Percentiles rank a stretch among this genome's conserved stretches.
These are phyloP conservation scores for Fusarium heterosporum DNA, from an alignment of 2,329 filamentous ascomycete genomes.

Conservation along the genomic window DNA sequence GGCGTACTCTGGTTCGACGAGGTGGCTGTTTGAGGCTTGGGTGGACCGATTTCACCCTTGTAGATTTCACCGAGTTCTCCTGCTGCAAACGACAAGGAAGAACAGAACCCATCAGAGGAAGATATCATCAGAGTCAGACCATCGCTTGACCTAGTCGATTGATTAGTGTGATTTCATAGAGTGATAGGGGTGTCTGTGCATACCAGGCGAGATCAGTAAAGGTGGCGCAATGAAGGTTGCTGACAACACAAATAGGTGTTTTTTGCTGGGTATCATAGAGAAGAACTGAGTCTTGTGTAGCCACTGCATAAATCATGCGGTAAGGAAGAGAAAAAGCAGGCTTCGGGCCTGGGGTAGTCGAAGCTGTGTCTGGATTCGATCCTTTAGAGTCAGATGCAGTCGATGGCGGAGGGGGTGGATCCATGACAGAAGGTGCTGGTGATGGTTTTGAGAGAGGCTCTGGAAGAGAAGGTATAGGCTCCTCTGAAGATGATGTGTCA, in stretches of 20 bases:
- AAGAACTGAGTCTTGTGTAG: conserved; percentile 93
- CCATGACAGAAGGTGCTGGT: conserved; percentile 75
- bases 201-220: conserved; percentile 98
- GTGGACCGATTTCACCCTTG: conserved; percentile 71
- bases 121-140: conserved; percentile 80
- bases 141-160: conserved; percentile 59
- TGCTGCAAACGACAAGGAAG: conserved; percentile 83
- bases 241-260: conserved; percentile 92
- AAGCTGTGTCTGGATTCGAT: conserved; percentile 58
- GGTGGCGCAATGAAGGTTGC: conserved; percentile 96
- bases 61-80: conserved; percentile 89
- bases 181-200: conserved; percentile 47
- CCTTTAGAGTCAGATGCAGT: conserved; percentile 64
- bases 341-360: conserved; percentile 68
- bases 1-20: conserved; percentile 74
- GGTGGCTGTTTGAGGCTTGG: conserved; percentile 58
- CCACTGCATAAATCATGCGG: conserved; percentile 95
- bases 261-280: conserved; percentile 98
- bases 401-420: conserved; percentile 77
- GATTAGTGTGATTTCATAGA: conserved; percentile 45
- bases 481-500: conserved; percentile 89
- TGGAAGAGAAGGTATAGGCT: conserved; percentile 83
- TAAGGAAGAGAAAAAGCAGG: conserved; percentile 88
- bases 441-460: conserved; percentile 79
- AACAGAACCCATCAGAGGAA: conserved; percentile 99